Base-by-base conservation (phyloP, 352 stramenopile genomes). In the Phytopythium litorale region DNA sequence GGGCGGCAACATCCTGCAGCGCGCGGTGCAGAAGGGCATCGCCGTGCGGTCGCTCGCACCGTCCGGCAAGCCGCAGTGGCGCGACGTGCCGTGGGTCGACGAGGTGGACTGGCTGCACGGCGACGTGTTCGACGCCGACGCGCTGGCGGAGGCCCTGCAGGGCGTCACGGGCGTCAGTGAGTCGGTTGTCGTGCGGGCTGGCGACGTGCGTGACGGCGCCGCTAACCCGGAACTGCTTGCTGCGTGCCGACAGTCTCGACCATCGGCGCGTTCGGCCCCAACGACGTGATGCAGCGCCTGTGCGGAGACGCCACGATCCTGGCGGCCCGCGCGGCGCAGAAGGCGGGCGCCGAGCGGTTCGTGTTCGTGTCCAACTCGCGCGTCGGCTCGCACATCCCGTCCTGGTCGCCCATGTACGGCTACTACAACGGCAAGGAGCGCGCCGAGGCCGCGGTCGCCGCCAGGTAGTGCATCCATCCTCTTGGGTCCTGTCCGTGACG, bases 321-420 rank as follows among this genome's bases (percentile, higher is more conserved):
- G n/a, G 82, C 82, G 6, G 86, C 83, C 7, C 63, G 67, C n/a
- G 88, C 81, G 4, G 89, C 89, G 1, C 80, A 94, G 61, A 79
- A 90, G 63, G 78, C 79, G 23, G 84, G 83, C 57, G 81, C 63
- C 0, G 75, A 94, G 64, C 79, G 83, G 23, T 97, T 97, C 68
- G 91, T 96, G 43, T 97, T 97, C 59, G 76, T 97, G 28, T 97
- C 88, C n/a, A 96, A 94, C 60, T 94, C 91, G n/a, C 84, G 90
- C 53, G 91, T 97, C 8, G 88, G 86, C 28, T 83, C 79, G 28
- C 78, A 84, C 51, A 60, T 92, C 37, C 84, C 85, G 30, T 77
- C 75, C 19, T 94, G 81, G 78, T 65, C 83, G 23, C 88, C 88
- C 0, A 73, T 97, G 60, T 76, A 96, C 49, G 91, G 89, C 21